Percentiles rank a stretch among this genome's conserved stretches.
Conservation (phyloP, 305 asterid genomes). For the Ilex paraguariensis region DNA sequence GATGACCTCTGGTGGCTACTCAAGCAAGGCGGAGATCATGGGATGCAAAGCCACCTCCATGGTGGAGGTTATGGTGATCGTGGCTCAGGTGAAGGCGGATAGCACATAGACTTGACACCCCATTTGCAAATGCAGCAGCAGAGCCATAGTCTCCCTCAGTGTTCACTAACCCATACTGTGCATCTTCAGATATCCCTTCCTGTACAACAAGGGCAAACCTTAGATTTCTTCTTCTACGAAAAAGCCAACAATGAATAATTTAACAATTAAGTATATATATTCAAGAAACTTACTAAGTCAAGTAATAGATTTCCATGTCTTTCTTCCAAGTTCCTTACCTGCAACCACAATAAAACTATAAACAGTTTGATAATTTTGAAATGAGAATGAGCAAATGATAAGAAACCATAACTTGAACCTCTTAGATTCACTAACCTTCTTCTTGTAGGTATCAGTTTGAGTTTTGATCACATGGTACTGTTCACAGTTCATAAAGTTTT, state of each 20-base stretch:
- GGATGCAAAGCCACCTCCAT: not conserved
- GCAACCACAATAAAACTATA: not conserved
- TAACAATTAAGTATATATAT: not conserved
- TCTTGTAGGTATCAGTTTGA: constrained; percentile 28
- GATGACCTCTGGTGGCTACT: not conserved
- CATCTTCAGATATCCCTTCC: constrained; percentile 30
- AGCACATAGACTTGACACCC: constrained; percentile 24
- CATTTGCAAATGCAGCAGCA: constrained; percentile 23
- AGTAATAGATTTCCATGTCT: constrained; percentile 30
- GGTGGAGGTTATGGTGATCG: constrained; percentile 18
- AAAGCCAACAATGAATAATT: too few relatives aligned
- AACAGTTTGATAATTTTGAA: not conserved
- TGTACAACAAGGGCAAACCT: not conserved
- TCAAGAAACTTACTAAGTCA: constrained; percentile 17
- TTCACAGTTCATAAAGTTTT: not conserved
- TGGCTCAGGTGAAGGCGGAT: constrained; percentile 19
- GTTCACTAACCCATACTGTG: constrained; percentile 25
- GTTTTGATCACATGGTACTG: constrained; percentile 34
- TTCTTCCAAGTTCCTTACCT: constrained; percentile 36
- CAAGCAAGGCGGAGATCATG: constrained; percentile 24
- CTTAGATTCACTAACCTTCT: constrained; percentile 24
- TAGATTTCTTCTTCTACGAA: too few relatives aligned
- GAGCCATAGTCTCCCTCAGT: constrained; percentile 21
- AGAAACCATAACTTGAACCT: too few relatives aligned
- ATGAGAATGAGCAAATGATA: not conserved